Percentiles rank a stretch among this genome's conserved stretches.
phyloP scores from a whole-genome alignment of 176 grass and related monocot species.

The Zoysia japonica region DNA sequence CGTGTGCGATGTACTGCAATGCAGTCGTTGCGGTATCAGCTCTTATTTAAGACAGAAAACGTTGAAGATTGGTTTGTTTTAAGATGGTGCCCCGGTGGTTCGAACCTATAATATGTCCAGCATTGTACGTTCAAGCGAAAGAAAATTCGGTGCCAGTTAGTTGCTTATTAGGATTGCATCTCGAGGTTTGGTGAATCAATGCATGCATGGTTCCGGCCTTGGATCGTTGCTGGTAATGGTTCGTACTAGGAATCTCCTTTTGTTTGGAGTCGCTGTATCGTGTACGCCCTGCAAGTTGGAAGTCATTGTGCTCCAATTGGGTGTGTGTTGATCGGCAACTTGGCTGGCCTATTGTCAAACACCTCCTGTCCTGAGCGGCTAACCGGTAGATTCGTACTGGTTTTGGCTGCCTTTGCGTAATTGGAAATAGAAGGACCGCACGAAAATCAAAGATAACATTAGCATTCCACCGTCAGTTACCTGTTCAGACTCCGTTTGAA shows the following conservation, averaged over 20 bases:
- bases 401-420: not conserved
- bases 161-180: not conserved
- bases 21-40: not conserved
- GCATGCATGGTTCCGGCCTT: not conserved
- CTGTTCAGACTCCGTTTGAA: no score
- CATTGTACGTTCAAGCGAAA: not conserved
- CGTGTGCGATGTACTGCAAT: no score
- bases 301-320: not conserved
- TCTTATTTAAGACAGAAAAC: not conserved
- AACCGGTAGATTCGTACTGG: not conserved
- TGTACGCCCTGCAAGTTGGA: not conserved
- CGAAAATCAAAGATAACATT: no score
- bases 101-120: not conserved
- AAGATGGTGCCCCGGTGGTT: not conserved
- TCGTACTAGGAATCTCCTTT: not conserved
- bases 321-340: not conserved
- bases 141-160: not conserved
- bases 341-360: not conserved
- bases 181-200: not conserved
- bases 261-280: not conserved
- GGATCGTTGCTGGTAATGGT: not conserved
- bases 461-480: no score
- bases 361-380: not conserved
- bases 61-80: not conserved
- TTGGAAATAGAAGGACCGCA: not conserved